Base-by-base conservation (phyloP, 331 rosid genomes). In the Quercus phellos region DNA sequence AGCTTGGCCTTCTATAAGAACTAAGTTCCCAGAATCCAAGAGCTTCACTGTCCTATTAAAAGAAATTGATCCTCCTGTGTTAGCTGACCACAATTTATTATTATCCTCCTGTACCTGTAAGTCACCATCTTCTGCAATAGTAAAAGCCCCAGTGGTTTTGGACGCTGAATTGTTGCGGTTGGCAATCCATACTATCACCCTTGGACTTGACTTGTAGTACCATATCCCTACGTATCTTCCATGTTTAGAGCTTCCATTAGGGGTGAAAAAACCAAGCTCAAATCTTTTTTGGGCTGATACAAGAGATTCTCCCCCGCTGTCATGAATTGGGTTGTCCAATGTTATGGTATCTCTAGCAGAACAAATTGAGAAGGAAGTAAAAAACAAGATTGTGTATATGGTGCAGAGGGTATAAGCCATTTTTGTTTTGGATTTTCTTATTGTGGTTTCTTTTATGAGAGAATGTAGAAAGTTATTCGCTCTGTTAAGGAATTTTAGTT, bases 141-240 rank as follows among this genome's bases (percentile, higher is more conserved):
- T 16, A 11, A 90, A 88, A 71, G 69, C 70, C 0, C 87, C 89
- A 4, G 7, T 66, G 26, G 86, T 58, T 61, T 67, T 73, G 26
- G 17, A 6, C 30, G 4, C 2, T 22, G 91, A 90, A 0, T 35
- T 5, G 64, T 86, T 85, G 64, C 90, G 73, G 42, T 92, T 92
- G 13, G 96, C 92, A 68, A 92, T 88, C 92, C 97, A 90, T 3
- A 88, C 93, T n/a, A 85, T 75, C 5, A 86, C 78, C 22, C 9
- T 54, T n/a, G 88, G 82, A 22, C 58, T 13, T 11, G 7, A 12
- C 0, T 3, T 0, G 68, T 89, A 38, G 68, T 89, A 80, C 91
- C 94, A 89, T 43, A 88, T 91, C 9, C 97, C 94, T 0, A 86
- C 77, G 70, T 87, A 89, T 4, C 55, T 79, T 22, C 22, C 22